Conservation (phyloP, 2,329 filamentous ascomycete genomes). For the Cyphellophora europaea region DNA sequence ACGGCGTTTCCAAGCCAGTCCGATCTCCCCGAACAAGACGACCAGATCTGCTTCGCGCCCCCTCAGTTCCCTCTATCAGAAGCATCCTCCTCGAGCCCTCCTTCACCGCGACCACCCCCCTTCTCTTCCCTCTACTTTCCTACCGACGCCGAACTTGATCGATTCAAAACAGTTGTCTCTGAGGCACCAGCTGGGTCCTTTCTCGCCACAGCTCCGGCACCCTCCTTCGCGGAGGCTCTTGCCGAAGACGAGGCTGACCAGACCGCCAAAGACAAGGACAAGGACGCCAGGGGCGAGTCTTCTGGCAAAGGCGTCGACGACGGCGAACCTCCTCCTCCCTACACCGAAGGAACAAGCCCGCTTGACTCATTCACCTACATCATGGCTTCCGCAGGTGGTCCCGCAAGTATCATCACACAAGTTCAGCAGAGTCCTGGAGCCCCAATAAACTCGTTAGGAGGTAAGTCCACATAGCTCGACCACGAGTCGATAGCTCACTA, state of each 20-base stretch:
- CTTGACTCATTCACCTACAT: slow-evolving; percentile 88
- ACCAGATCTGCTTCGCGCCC: slow-evolving; percentile 27
- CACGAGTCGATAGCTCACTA: no score
- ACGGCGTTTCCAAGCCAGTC: slow-evolving; percentile 32
- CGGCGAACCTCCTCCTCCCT: slow-evolving; percentile 87
- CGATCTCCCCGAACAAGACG: slow-evolving; percentile 29
- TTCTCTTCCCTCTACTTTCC: slow-evolving; percentile 56
- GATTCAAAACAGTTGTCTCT: slow-evolving; percentile 32
- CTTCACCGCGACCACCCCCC: slow-evolving; percentile 49
- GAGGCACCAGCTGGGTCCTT: slow-evolving; percentile 38
- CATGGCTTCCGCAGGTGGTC: slow-evolving; percentile 95
- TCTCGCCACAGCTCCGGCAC: slow-evolving; percentile 43
- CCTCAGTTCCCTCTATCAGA: slow-evolving; percentile 29
- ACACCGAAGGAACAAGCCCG: slow-evolving; percentile 89
- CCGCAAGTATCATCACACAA: slow-evolving; percentile 97
- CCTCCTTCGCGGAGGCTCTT: slow-evolving; percentile 40
- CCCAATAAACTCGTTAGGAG: slow-evolving; percentile 80
- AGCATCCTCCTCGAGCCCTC: slow-evolving; percentile 37
- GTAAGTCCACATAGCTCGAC: slow-evolving; percentile 50
- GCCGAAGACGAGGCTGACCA: slow-evolving; percentile 44
- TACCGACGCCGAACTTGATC: slow-evolving; percentile 29
- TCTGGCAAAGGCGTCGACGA: slow-evolving; percentile 67
- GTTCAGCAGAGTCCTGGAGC: slow-evolving; percentile 84
- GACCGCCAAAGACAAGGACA: slow-evolving; percentile 76
- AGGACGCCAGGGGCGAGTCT: slow-evolving; percentile 67